Evolutionary conservation across 306 rosid genomes (phyloP).

Genomic region (Abrus pulchellus): DNA sequence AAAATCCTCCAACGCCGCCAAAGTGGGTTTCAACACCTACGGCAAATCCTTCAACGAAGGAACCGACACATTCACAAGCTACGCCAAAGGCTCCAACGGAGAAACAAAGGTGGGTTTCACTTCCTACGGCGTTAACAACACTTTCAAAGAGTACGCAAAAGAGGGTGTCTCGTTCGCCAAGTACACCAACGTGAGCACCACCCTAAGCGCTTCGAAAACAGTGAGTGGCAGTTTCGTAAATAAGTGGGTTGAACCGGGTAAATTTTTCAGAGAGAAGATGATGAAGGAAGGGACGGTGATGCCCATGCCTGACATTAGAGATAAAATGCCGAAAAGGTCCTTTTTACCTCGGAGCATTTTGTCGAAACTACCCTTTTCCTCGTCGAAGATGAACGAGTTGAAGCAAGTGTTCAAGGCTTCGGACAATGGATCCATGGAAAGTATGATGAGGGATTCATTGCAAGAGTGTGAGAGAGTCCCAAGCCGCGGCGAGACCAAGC

Average conservation of each 20-base stretch:
- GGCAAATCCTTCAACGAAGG: constrained; percentile 91
- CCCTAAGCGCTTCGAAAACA: constrained; percentile 6
- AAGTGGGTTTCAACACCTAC: constrained; percentile 72
- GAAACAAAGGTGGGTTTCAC: constrained; percentile 64
- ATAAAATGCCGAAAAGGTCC: constrained; percentile 94
- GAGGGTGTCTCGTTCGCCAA: constrained; percentile 52
- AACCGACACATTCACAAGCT: constrained; percentile 76
- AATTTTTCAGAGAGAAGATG: constrained; percentile 86
- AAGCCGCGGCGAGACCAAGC: constrained; percentile 79
- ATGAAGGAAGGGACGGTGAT: constrained; percentile 75
- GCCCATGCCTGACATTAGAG: constrained; percentile 88
- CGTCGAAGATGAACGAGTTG: constrained; percentile 66
- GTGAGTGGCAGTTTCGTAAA: constrained; percentile 70
- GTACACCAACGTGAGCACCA: constrained; percentile 65
- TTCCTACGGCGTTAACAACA: constrained; percentile 80
- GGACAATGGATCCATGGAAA: constrained; percentile 87
- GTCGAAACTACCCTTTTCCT: constrained; percentile 85
- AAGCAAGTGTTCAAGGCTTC: constrained; percentile 74
- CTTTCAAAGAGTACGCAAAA: constrained; percentile 85
- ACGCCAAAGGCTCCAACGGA: constrained; percentile 59
- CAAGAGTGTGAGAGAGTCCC: constrained; percentile 85
- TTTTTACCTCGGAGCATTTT: constrained; percentile 82
- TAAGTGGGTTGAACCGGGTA: constrained; percentile 93
- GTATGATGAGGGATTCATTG: constrained; percentile 66
- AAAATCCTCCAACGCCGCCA: constrained; percentile 63